A percentile compares a stretch with the other conserved stretches of the same genome.
Evolutionary conservation across 2,329 filamentous ascomycete species (phyloP).

Genomic region (Alternaria conjuncta): DNA sequence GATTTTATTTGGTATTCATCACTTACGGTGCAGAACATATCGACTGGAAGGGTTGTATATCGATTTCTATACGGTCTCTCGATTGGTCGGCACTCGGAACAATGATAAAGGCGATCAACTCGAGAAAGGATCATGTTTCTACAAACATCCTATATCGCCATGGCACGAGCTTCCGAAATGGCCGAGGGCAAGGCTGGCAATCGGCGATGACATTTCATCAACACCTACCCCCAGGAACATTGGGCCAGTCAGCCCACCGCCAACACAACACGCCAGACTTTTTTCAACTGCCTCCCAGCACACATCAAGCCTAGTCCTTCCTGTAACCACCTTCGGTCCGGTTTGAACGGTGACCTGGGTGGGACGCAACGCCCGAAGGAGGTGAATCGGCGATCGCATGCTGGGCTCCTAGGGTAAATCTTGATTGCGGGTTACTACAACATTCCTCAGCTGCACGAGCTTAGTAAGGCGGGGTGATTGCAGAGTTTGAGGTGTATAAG

Average conservation of each 20-base stretch:
- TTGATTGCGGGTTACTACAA: neutral
- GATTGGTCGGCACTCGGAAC: neutral
- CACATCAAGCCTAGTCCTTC: neutral
- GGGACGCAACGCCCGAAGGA: neutral
- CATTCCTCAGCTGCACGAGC: neutral
- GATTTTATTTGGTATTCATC: neutral
- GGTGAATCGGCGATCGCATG: slow-evolving; percentile 15
- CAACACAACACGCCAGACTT: neutral
- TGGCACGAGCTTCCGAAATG: slow-evolving; percentile 3
- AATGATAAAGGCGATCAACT: neutral
- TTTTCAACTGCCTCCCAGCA: neutral
- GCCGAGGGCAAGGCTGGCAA: slow-evolving; percentile 10
- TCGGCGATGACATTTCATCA: slow-evolving; percentile 12
- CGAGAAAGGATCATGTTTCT: neutral
- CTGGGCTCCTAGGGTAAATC: slow-evolving; percentile 6
- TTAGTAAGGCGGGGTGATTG: slow-evolving; percentile 10
- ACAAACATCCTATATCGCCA: neutral
- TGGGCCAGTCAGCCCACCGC: neutral
- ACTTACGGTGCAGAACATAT: neutral
- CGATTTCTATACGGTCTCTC: neutral
- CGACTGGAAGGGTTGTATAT: neutral
- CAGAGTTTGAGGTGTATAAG: slow-evolving; percentile 3
- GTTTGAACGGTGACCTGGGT: neutral
- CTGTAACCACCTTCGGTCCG: neutral
- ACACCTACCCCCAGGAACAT: neutral